Evolutionary conservation across 2,329 filamentous ascomycete genomes (phyloP).

Genomic region (Tetracladium maxilliforme): DNA sequence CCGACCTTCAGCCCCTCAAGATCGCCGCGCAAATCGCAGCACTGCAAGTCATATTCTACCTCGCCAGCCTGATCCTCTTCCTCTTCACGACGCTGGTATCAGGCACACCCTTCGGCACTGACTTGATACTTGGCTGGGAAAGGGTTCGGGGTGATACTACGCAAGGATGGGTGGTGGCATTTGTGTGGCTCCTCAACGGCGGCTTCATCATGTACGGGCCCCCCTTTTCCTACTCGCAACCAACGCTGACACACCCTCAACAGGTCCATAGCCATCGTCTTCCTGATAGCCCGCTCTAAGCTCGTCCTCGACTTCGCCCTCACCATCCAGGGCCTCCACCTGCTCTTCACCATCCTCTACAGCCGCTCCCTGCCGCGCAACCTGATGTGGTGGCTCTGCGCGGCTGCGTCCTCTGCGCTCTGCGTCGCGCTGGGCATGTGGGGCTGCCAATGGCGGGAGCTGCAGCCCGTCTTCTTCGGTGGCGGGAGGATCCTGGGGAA

Average conservation of each 20-base stretch:
- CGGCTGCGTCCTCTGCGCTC: constrained; percentile 40
- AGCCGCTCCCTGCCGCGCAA: constrained; percentile 62
- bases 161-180: constrained; percentile 51
- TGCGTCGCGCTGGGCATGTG: constrained; percentile 70
- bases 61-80: constrained; percentile 43
- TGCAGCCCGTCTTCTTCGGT: constrained; percentile 79
- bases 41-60: constrained; percentile 52
- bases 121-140: constrained; percentile 48
- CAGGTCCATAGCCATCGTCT: constrained; percentile 71
- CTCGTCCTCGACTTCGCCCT: constrained; percentile 90
- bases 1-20: constrained; percentile 50
- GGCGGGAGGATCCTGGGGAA: too few relatives aligned
- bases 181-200: constrained; percentile 56
- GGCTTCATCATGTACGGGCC: constrained; percentile 44
- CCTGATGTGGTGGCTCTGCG: constrained; percentile 73
- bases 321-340: constrained; percentile 73
- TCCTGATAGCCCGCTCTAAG: constrained; percentile 78
- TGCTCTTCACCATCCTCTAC: constrained; percentile 66
- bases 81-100: constrained; percentile 54
- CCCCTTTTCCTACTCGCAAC: constrained; percentile 2
- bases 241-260: constrained; percentile 1
- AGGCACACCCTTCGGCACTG: constrained; percentile 40
- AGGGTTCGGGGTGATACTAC: constrained; percentile 52
- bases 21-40: constrained; percentile 53
- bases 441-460: constrained; percentile 81